These are phyloP conservation scores for Gossypium lobatum DNA, from an alignment of 441 rosid genomes.

Conservation along the genomic window DNA sequence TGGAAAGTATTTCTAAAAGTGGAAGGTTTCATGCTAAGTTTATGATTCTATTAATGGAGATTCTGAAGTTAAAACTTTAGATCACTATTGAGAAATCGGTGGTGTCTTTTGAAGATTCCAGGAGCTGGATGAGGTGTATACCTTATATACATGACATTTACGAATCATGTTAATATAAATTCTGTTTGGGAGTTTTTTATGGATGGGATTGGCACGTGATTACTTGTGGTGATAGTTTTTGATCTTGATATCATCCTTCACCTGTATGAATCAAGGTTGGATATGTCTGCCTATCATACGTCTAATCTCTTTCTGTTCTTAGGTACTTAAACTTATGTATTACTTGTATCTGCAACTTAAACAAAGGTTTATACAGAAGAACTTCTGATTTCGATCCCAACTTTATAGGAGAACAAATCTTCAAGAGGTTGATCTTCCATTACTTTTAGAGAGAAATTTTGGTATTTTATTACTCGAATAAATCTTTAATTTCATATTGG, in stretches of 20 bases:
- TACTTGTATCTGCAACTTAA: slow-evolving; percentile 10
- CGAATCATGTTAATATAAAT: slow-evolving; percentile 15
- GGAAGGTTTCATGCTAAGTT: slow-evolving; percentile 18
- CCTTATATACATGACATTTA: not conserved
- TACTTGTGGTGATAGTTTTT: slow-evolving; percentile 9
- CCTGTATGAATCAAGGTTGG: slow-evolving; percentile 10
- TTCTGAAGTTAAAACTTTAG: slow-evolving; percentile 17
- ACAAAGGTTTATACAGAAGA: slow-evolving; percentile 7
- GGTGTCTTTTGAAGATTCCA: not conserved
- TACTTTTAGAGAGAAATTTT: slow-evolving; percentile 12
- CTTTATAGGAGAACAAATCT: slow-evolving; percentile 17
- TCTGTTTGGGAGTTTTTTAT: slow-evolving; percentile 6
- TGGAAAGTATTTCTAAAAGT: slow-evolving; percentile 27
- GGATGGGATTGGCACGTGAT: slow-evolving; percentile 5
- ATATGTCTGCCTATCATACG: not conserved
- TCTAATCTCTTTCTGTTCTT: not conserved
- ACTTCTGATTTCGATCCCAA: slow-evolving; percentile 1
- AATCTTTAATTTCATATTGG: not conserved
- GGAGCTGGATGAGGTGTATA: not conserved
- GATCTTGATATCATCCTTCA: slow-evolving; percentile 18
- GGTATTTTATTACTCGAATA: not conserved
- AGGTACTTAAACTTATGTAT: not conserved
- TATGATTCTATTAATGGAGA: slow-evolving; percentile 17
- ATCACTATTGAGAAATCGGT: not conserved
- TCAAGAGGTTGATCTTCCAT: slow-evolving; percentile 11